Percentiles rank a stretch among this genome's conserved stretches.
Evolutionary conservation across 441 rosid species (phyloP).

Genomic region (Raphanus hybrid): DNA sequence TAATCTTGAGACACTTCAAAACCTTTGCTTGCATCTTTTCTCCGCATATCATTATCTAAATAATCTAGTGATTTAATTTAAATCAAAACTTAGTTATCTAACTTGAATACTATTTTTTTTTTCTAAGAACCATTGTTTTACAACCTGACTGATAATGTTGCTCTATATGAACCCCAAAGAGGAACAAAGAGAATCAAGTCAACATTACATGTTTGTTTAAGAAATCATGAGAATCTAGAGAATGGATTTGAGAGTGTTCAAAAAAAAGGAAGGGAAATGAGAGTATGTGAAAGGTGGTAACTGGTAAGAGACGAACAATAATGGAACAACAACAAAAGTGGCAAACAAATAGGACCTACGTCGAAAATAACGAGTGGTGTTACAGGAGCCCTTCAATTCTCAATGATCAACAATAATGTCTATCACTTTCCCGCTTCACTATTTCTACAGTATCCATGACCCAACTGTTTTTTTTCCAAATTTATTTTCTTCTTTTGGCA

Average conservation of each 20-base stretch:
- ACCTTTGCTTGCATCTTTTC: too few species aligned
- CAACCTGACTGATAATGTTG: too few species aligned
- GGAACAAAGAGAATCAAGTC: background rate
- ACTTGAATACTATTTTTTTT: too few species aligned
- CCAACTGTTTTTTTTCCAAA: background rate
- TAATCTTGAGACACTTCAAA: too few species aligned
- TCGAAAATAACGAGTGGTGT: conserved; percentile 26
- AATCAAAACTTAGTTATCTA: too few species aligned
- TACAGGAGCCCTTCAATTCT: conserved; percentile 20
- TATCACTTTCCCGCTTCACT: conserved; percentile 4
- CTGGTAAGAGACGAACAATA: conserved; percentile 30
- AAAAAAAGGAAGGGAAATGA: conserved; percentile 1
- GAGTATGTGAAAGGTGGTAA: conserved; percentile 12
- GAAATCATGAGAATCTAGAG: background rate
- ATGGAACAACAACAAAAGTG: conserved; percentile 26
- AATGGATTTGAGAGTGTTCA: too few species aligned
- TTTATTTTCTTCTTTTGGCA: background rate
- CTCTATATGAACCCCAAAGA: background rate
- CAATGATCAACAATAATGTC: conserved; percentile 20
- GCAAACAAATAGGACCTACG: conserved; percentile 40
- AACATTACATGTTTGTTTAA: background rate
- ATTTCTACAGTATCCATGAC: background rate
- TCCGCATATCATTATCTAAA: too few species aligned
- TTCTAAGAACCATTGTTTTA: too few species aligned
- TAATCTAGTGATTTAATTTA: too few species aligned